Evolutionary conservation across 805 yeast species (phyloP), one percentile per base, ranked within the genome.

Genomic region (Clavispora santaluciae): DNA sequence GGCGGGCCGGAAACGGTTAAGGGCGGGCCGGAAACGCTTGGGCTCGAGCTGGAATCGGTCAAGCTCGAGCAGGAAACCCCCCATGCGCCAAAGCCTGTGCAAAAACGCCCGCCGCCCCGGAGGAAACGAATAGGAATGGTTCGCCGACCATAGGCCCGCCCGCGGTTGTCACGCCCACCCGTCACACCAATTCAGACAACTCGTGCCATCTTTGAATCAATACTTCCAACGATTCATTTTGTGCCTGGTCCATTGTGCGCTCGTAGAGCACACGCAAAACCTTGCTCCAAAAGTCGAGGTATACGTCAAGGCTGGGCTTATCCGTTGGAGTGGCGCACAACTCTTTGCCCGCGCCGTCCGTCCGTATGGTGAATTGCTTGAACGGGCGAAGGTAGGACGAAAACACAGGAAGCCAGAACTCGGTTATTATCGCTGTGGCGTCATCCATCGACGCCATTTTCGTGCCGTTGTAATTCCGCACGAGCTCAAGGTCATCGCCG

Each of bases 401-500:
- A 53, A 85, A 85, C 1, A 78, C 83, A 1, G 88, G 70, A 1
- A 77, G 54, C 48, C 74, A 48, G 29, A 44, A 48, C 12, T 50
- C 56, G 6, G 61, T 59, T 11, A 85, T 54, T 4, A 64, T 57
- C 1, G 58, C 49, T 2, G 74, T 58, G 17, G 78, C 70, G 41
- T 73, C 78, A 2, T 31, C 37, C n/a, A 83, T 49, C 7, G 63
- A 58, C 0, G 28, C 30, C 1, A 76, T 46, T 2, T 52, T 25
- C 12, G 59, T 48, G 9, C 65, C 61, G 17, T 72, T 59, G 53
- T 79, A 83, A 1, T 72, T 79, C 22, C 53, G 48, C 4, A 81
- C 45, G 26, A 79, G 54, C 2, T 66, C 75, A 11, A 78, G 43
- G 35, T 82, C 86, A 3, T 73, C 78, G 0, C 76, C 87, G 54